A percentile compares a stretch with the other conserved stretches of the same genome.
Conservation (phyloP, 164 flowering plant species). For the Macadamia integrifolia region DNA sequence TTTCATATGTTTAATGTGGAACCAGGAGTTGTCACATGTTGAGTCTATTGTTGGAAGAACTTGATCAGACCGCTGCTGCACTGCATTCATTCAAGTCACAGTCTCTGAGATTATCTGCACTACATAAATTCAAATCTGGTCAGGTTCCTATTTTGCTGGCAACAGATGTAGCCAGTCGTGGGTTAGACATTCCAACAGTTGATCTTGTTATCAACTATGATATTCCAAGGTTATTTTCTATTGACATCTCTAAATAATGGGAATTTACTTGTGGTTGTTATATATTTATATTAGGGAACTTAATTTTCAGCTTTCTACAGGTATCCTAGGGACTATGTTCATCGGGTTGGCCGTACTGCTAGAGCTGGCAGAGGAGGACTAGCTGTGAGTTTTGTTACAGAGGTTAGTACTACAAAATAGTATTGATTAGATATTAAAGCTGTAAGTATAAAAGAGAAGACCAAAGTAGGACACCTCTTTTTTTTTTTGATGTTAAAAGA, state of each 20-base stretch:
- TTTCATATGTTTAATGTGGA: constrained; percentile 5
- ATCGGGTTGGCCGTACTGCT: constrained; percentile 98
- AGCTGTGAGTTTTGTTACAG: constrained; percentile 72
- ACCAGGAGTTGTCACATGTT: constrained; percentile 76
- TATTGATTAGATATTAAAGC: neutral
- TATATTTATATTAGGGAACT: neutral
- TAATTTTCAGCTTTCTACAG: constrained; percentile 28
- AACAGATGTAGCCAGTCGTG: constrained; percentile 95
- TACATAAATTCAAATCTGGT: constrained; percentile 81
- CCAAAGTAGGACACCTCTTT: no score
- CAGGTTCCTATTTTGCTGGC: constrained; percentile 71
- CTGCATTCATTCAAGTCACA: constrained; percentile 82
- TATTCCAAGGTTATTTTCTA: constrained; percentile 65
- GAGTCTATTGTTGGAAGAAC: constrained; percentile 75
- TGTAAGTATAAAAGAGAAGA: neutral
- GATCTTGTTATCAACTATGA: constrained; percentile 93
- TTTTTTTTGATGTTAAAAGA: no score
- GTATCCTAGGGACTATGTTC: constrained; percentile 80
- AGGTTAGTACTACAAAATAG: constrained; percentile 30
- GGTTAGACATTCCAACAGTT: constrained; percentile 94
- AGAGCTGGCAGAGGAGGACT: constrained; percentile 95
- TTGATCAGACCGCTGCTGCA: constrained; percentile 55
- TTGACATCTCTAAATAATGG: neutral
- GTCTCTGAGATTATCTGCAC: constrained; percentile 71
- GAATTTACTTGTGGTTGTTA: neutral